Evolutionary conservation across 1,284 basidiomycete species (phyloP), one percentile per base, ranked within the genome.

Genomic region (Cerioporus squamosus): DNA sequence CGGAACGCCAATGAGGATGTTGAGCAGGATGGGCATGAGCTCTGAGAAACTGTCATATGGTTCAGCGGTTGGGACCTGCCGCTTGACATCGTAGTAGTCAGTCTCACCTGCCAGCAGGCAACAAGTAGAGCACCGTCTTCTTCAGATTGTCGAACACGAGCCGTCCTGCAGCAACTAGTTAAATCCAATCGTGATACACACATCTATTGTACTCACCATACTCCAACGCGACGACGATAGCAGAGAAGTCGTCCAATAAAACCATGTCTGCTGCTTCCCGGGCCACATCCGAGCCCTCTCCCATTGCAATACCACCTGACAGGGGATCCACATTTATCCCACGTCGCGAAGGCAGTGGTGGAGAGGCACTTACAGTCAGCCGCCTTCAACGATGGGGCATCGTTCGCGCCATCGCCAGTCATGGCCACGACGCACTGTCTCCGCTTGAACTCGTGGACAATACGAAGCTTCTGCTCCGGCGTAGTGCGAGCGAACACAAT

Each of bases 401-500:
- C 86, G 64, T 90, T 88, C 14, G 88, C 85, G 18, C 87, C 87
- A 66, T 90, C 87, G 24, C 87, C 81, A 18, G 80, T 84, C 47
- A 82, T 81, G 5, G 78, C 83, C 17, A 84, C 81, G 23, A 80
- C 77, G 36, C 78, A 79, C 1, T 75, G 74, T 5, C 81, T 75
- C 23, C 68, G 70, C 66, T 86, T 82, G 63, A 88, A 79, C 48
- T 82, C 80, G 50, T 81, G 81, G 57, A 90, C 87, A 60, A 90
- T 90, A 44, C 79, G 77, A n/a, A 90, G 72, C 69, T 91, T 91
- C 71, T 87, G 85, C 67, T 90, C 84, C 0, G 88, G 88, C 0
- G 85, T 86, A 0, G 87, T 90, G 26, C 88, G 79, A 0, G 88
- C 85, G 59, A 91, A 90, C 7, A 90, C 87, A 51, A 90, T 79